Base-by-base conservation (phyloP, 371 early-diverging fungal species). In the Capniomyces stellatus region DNA sequence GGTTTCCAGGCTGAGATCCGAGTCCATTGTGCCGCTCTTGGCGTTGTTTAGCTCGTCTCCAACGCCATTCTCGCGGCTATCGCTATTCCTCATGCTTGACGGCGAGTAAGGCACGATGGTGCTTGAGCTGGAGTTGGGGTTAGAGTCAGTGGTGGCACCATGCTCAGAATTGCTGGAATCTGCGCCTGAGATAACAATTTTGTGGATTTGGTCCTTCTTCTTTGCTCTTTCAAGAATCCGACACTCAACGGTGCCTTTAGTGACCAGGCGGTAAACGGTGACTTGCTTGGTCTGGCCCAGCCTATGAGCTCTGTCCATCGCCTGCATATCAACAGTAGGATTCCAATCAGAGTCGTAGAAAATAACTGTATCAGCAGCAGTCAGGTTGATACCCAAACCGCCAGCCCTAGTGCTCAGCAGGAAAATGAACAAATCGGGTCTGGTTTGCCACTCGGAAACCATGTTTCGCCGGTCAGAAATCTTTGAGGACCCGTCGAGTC, bases 281-380 rank as follows among this genome's bases (percentile, higher is more conserved):
- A 98, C 98, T 64, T 92, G 90, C 43, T 82, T 84, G 6, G 89
- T 94, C 69, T 98, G 98, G 12, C 98, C 98, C 52, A 98, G 72
- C 55, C 98, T 78, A 75, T 98, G 98, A 0, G 92, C 92, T 46
- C 98, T 85, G 59, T 93, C 98, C 89, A 92, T 92, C 13, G 94
- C 92, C 71, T 97, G 98, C 70, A 91, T 83, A 71, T 98, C 97
- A 27, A 92, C 89, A 0, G 89, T 91, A 6, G 99, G 99, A 64
- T 98, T 99, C 92, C 95, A 99, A 71, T 99, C 99, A 50, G 83
- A 83, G 69, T 99, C 99, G 64, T 92, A 98, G 68, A 99, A 91
- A 62, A 99, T 95, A 27, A 97, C 97, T 0, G 98, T 98, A 67
- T 98, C 99, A 0, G 99, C 99, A 1, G 98, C 98, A 0, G 98